Percentiles rank a stretch among this genome's conserved stretches.
phyloP scores from a whole-genome alignment of 2,329 filamentous ascomycete genomes.

The Xylaria sp. region DNA sequence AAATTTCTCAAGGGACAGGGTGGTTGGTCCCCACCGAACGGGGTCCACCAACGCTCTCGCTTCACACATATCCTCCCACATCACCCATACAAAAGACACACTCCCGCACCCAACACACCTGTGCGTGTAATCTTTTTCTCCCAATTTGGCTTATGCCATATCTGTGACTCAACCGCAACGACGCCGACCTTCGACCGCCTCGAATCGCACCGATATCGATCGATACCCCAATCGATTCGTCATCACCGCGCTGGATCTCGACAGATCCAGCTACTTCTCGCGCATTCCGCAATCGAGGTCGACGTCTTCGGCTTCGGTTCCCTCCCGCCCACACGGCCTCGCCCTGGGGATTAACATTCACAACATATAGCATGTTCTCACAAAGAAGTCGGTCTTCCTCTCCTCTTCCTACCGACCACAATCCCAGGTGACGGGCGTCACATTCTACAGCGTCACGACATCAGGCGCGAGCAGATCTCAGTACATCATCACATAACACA shows the following conservation, averaged over 20 bases:
- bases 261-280: conserved; percentile 54
- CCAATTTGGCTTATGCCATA: conserved; percentile 50
- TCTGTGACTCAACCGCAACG: conserved; percentile 41
- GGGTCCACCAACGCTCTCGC: conserved; percentile 29
- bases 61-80: background rate
- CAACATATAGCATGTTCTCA: conserved; percentile 64
- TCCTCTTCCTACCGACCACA: conserved; percentile 68
- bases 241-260: conserved; percentile 48
- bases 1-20: conserved; percentile 27
- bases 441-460: conserved; percentile 59
- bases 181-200: conserved; percentile 32
- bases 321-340: conserved; percentile 43
- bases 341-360: conserved; percentile 53
- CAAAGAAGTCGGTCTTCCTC: conserved; percentile 64
- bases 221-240: conserved; percentile 32
- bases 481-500: conserved; percentile 30
- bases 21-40: conserved; percentile 22
- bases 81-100: conserved; percentile 36
- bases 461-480: conserved; percentile 53
- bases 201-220: conserved; percentile 13
- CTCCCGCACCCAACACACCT: conserved; percentile 44
- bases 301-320: conserved; percentile 53
- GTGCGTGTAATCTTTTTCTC: conserved; percentile 38
- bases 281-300: conserved; percentile 50
- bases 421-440: conserved; percentile 69